Evolutionary conservation across 371 early-diverging fungal species (phyloP).

Genomic region (Dichotomocladium elegans): DNA sequence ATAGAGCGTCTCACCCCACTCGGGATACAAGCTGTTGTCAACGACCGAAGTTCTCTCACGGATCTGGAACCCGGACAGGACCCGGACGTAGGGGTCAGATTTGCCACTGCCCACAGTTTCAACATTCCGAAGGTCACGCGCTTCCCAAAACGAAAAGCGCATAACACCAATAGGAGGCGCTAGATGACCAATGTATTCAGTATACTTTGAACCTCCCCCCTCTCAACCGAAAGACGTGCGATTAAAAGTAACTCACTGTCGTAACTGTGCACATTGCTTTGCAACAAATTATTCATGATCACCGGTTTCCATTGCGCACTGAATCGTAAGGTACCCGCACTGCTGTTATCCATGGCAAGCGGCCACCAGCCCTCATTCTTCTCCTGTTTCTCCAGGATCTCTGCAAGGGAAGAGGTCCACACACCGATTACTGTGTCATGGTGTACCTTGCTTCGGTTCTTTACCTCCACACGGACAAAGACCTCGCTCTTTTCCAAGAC

Average conservation of each 20-base stretch:
- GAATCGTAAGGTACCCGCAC: slow-evolving; percentile 34
- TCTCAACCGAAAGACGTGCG: neutral
- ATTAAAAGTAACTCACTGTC: slow-evolving; percentile 32
- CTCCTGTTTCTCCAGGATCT: slow-evolving; percentile 33
- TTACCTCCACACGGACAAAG: slow-evolving; percentile 27
- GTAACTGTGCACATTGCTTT: slow-evolving; percentile 31
- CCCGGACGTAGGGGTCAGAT: slow-evolving; percentile 79
- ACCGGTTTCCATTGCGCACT: slow-evolving; percentile 59
- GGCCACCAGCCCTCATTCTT: slow-evolving; percentile 48
- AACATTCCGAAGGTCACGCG: slow-evolving; percentile 63
- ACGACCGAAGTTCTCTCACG: slow-evolving; percentile 68
- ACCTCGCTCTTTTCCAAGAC: slow-evolving; percentile 40
- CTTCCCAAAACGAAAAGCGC: slow-evolving; percentile 71
- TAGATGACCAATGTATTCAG: slow-evolving; percentile 5
- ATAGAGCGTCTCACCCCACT: slow-evolving; percentile 83
- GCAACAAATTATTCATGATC: slow-evolving; percentile 30
- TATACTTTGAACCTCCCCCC: neutral
- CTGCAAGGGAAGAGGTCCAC: slow-evolving; percentile 32
- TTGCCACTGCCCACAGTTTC: slow-evolving; percentile 55
- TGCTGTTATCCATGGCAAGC: slow-evolving; percentile 10
- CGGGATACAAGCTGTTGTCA: slow-evolving; percentile 70
- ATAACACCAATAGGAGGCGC: slow-evolving; percentile 77
- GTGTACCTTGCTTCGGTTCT: slow-evolving; percentile 29
- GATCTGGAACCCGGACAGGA: slow-evolving; percentile 59
- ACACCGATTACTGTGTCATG: slow-evolving; percentile 35